Evolutionary conservation across 2,329 filamentous ascomycete genomes (phyloP), one percentile per base, ranked within the genome.

Genomic region (Gnomoniopsis smithogilvyi): DNA sequence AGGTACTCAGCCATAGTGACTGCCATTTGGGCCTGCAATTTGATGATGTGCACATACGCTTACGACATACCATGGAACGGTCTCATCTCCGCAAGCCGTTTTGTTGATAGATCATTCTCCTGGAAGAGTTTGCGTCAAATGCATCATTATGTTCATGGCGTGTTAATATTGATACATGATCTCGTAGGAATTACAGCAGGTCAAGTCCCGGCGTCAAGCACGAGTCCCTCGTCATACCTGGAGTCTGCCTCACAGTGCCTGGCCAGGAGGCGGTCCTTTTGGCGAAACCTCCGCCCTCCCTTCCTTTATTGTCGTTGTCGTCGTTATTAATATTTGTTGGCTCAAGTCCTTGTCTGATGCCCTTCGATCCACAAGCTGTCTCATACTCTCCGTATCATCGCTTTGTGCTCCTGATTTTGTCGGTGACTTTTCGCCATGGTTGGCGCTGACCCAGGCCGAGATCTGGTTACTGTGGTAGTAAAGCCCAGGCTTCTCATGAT

Each of bases 401-500:
- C 26, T 52, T 6, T 10, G 19, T n/a, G 21, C 33, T 19, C 47
- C 46, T 3, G 51, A 26, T 22, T 24, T 51, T 12, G 36, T 17
- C 30, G 51, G 59, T 3, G 55, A 51, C 6, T 36, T 51, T 4
- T 47, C 45, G 3, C 8, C 33, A 45, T 17, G 49, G 34, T 49
- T 43, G 8, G 59, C 50, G 19, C 59, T 61, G 43, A 61, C 59
- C 59, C 59, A 61, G 2, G 59, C 59, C 26, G 59, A 58, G 54
- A 61, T 54, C 21, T 53, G 47, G 11, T 57, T 50, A 50, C 46
- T 54, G 45, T 61, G 59, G 15, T 58, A 54, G 26, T 53, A 50
- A 2, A 49, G 43, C 24, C 50, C 55, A 21, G 46, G 24, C 43
- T 54, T 54, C 50, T 58, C 54, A 3, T 45, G 10, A 14, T 58